Conservation (phyloP, 768 basidiomycete species). For the Paxillus rubicundulus region DNA sequence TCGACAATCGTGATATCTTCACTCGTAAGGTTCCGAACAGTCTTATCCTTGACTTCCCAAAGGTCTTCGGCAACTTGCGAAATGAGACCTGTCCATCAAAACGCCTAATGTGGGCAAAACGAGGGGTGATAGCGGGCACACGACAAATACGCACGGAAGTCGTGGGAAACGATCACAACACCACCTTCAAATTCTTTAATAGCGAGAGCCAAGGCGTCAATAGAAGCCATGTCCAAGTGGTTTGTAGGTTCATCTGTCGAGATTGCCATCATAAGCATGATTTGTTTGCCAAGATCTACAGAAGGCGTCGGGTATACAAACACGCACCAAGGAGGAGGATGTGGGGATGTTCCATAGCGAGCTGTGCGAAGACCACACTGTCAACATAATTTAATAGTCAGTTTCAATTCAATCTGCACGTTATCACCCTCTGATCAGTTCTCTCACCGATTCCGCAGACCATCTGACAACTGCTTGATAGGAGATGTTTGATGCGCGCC, state of each 20-base stretch:
- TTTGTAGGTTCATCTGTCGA: slow-evolving; percentile 87
- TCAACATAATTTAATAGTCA: slow-evolving; percentile 15
- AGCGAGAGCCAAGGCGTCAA: slow-evolving; percentile 91
- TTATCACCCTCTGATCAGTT: slow-evolving; percentile 11
- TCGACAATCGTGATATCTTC: slow-evolving; percentile 87
- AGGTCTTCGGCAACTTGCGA: slow-evolving; percentile 97
- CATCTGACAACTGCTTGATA: slow-evolving; percentile 93
- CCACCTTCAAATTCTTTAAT: slow-evolving; percentile 98
- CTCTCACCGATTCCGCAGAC: slow-evolving; percentile 85
- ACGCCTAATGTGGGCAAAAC: slow-evolving; percentile 9
- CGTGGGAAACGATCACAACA: slow-evolving; percentile 99
- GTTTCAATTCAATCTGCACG: slow-evolving; percentile 3
- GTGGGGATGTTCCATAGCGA: slow-evolving; percentile 97
- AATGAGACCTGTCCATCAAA: slow-evolving; percentile 66
- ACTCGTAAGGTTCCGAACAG: slow-evolving; percentile 89
- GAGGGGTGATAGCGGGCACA: not conserved
- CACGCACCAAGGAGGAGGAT: slow-evolving; percentile 77
- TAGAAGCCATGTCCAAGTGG: slow-evolving; percentile 97
- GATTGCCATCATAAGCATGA: slow-evolving; percentile 1
- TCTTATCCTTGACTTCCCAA: slow-evolving; percentile 96
- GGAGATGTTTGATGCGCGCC: slow-evolving; percentile 92
- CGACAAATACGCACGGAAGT: slow-evolving; percentile 75
- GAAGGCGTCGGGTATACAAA: slow-evolving; percentile 6
- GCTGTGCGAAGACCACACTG: slow-evolving; percentile 93
- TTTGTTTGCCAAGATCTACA: slow-evolving; percentile 8